Conservation (phyloP, 2,329 filamentous ascomycete species). For the Thielaviopsis populi region DNA sequence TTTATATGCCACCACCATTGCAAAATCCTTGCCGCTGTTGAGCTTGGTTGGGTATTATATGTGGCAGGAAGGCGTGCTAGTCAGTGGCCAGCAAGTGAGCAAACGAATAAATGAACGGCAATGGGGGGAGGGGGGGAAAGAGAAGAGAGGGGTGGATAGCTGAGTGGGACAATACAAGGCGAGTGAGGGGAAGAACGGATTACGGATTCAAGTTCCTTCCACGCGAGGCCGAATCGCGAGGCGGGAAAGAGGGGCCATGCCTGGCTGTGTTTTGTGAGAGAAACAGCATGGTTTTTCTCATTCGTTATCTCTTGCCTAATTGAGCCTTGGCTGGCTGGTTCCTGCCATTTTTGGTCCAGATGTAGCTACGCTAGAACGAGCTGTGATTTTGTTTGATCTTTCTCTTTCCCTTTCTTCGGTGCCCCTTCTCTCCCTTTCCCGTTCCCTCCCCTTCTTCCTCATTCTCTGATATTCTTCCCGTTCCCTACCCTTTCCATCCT, state of each 20-base stretch:
- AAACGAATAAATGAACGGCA: not conserved
- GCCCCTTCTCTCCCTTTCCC: not conserved
- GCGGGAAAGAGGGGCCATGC: not conserved
- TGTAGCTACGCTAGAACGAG: not conserved
- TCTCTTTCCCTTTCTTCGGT: not conserved
- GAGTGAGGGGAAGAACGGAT: not conserved
- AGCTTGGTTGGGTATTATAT: not conserved
- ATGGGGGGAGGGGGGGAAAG: not conserved
- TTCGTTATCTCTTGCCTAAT: not conserved
- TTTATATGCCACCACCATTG: slow-evolving; percentile 14
- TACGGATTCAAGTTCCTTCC: not conserved
- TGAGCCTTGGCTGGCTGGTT: not conserved
- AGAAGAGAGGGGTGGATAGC: not conserved
- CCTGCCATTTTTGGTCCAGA: not conserved
- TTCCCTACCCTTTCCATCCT: no score
- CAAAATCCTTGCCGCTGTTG: not conserved
- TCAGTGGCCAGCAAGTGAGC: not conserved
- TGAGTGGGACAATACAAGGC: not conserved
- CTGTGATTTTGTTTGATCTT: not conserved
- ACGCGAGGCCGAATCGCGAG: not conserved
- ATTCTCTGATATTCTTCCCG: no score
- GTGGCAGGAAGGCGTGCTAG: not conserved
- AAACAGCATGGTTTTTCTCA: not conserved
- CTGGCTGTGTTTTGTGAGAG: not conserved
- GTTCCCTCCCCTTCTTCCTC: not conserved